phyloP scores from a whole-genome alignment of 2,329 filamentous ascomycete species.

The Pseudogymnoascus sp. region DNA sequence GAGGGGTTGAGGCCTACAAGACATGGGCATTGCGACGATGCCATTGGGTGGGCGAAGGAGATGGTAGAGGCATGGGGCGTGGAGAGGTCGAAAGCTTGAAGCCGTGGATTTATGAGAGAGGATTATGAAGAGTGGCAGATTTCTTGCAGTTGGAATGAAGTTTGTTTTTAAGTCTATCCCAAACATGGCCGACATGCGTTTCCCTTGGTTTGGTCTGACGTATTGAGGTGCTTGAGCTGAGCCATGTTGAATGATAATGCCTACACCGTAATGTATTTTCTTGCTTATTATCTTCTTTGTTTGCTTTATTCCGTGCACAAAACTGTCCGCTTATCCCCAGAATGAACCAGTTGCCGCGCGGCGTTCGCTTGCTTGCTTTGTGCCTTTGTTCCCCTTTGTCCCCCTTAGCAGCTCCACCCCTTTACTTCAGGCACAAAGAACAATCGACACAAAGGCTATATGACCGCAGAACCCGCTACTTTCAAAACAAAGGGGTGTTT shows the following conservation, averaged over 20 bases:
- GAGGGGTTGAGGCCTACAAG: constrained; percentile 18
- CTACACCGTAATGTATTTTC: too few relatives aligned
- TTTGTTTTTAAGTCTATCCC: neutral
- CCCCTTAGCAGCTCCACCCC: neutral
- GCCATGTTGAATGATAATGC: too few relatives aligned
- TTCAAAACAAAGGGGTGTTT: neutral
- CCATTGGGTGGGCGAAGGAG: constrained; percentile 23
- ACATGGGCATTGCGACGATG: constrained; percentile 21
- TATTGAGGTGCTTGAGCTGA: too few relatives aligned
- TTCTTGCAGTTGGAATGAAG: neutral
- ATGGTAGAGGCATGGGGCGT: constrained; percentile 14
- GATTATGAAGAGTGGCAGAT: neutral
- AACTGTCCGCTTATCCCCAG: neutral
- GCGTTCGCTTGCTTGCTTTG: neutral
- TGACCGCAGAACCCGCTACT: neutral
- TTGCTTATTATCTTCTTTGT: neutral
- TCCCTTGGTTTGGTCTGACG: too few relatives aligned
- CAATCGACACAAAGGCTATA: neutral
- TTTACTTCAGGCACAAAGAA: neutral
- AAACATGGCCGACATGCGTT: neutral
- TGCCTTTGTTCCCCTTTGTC: neutral
- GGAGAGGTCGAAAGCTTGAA: neutral
- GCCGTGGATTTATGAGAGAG: neutral
- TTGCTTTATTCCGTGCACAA: neutral
- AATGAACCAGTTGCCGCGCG: neutral